Conservation (phyloP, 208 protist species). For the Zelonia costaricensis region DNA sequence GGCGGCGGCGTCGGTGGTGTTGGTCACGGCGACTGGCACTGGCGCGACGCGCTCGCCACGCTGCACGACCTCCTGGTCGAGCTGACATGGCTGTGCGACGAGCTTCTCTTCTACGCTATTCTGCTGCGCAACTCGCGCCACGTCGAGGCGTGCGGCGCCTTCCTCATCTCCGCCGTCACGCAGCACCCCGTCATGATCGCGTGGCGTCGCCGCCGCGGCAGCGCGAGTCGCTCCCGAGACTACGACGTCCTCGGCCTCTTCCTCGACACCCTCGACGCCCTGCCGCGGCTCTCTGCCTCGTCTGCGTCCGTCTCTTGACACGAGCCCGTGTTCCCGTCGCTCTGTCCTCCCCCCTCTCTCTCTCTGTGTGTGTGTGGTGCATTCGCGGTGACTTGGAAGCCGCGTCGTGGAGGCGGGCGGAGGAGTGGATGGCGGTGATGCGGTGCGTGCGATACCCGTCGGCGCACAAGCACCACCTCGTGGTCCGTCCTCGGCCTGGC, state of each 20-base stretch:
- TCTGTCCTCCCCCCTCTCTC: not conserved
- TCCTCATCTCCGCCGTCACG: constrained; percentile 59
- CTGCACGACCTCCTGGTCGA: constrained; percentile 72
- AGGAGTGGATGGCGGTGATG: too few relatives aligned
- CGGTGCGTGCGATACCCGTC: too few relatives aligned
- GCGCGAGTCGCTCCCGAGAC: constrained; percentile 10
- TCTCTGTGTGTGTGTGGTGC: not conserved
- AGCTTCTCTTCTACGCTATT: constrained; percentile 80
- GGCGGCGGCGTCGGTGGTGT: constrained; percentile 1
- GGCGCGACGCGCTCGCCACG: constrained; percentile 9
- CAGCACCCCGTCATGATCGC: constrained; percentile 71
- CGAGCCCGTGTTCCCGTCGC: not conserved
- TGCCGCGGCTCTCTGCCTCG: constrained; percentile 12
- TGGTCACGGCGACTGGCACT: not conserved
- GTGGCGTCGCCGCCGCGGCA: constrained; percentile 51
- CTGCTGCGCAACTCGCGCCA: constrained; percentile 74
- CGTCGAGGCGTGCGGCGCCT: constrained; percentile 77
- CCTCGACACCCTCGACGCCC: constrained; percentile 29
- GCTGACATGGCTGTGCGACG: constrained; percentile 83
- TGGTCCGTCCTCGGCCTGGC: too few relatives aligned
- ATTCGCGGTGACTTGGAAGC: too few relatives aligned
- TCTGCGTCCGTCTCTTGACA: not conserved
- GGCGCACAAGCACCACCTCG: too few relatives aligned
- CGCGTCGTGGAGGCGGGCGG: too few relatives aligned
- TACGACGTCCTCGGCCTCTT: constrained; percentile 44